Conservation (phyloP, 2,329 filamentous ascomycete species). For the Rutstroemia sp. region DNA sequence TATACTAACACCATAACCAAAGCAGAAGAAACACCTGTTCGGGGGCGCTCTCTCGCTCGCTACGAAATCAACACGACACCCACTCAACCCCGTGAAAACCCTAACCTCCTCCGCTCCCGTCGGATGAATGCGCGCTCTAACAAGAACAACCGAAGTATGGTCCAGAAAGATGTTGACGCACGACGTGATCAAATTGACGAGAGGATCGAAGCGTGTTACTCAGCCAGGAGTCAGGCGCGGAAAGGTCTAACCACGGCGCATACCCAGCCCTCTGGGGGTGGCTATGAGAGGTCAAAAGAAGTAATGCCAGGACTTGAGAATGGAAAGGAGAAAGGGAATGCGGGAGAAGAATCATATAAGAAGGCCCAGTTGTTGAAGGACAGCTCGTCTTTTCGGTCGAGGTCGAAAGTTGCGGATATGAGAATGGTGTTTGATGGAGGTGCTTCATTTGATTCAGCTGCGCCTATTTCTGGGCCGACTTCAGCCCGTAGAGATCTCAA, state of each 20-base stretch:
- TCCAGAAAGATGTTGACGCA: neutral
- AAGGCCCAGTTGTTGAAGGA: neutral
- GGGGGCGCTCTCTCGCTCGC: slow-evolving; percentile 1
- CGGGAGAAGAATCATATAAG: neutral
- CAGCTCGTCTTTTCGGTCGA: slow-evolving; percentile 1
- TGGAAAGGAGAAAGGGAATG: neutral
- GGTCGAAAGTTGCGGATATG: slow-evolving; percentile 20
- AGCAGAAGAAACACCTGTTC: neutral
- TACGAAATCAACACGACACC: slow-evolving; percentile 5
- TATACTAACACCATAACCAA: neutral
- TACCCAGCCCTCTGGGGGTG: neutral
- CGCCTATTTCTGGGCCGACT: neutral
- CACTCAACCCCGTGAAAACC: neutral
- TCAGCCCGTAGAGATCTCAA: neutral
- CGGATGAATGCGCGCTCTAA: slow-evolving; percentile 2
- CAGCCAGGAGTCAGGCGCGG: slow-evolving; percentile 16
- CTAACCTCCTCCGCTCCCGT: neutral
- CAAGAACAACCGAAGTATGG: neutral
- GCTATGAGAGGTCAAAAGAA: neutral
- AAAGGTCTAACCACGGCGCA: neutral
- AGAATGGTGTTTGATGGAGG: slow-evolving; percentile 19
- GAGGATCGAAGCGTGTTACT: slow-evolving; percentile 22
- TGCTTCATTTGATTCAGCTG: neutral
- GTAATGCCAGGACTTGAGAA: neutral
- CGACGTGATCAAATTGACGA: slow-evolving; percentile 13